Base-by-base conservation (phyloP, 176 grass and related monocot species). In the Puccinellia tenuiflora region DNA sequence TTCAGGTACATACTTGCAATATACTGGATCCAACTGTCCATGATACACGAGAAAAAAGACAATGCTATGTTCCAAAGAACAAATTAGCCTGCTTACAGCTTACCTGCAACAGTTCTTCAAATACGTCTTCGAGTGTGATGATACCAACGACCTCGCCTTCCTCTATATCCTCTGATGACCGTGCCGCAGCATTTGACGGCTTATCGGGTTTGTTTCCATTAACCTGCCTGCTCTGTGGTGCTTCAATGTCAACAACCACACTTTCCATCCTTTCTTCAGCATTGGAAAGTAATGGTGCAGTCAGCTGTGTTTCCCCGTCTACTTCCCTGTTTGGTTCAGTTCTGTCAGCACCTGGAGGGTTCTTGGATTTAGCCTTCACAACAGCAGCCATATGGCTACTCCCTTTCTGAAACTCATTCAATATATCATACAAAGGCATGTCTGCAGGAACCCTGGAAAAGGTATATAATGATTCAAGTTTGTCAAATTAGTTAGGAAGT, bases 321-420 rank as follows among this genome's bases (percentile, higher is more conserved):
- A 25, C 72, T 73, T 88, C 83, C 53, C 85, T 88, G 31, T 77
- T 89, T 87, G 77, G 68, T 82, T 88, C 74, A 78, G 61, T 64
- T 88, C 86, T 91, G 39, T 95, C 88, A 71, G 17, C 18, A 42
- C 18, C 64, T 70, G 78, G 75, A 15, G 47, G 26, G 59, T 48
- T 88, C 73, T 93, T 96, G 39, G 85, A 61, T 87, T 96, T 96
- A 71, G 80, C 80, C 91, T 85, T 91, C 81, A 99, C 93, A 79
- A 99, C 97, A 76, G 97, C 97, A 90, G 97, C 97, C 97, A 99
- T 99, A 70, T 99, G 97, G 75, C 97, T 99, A 86, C 97, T 99
- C 88, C 97, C 97, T 87, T 99, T 99, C 85, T 99, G 97, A 84
- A 99, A 99, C 75, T 99, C 97, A 21, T 99, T 99, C 64, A 99